Conservation (phyloP, 768 basidiomycete species). For the Agaricus subrufescens region DNA sequence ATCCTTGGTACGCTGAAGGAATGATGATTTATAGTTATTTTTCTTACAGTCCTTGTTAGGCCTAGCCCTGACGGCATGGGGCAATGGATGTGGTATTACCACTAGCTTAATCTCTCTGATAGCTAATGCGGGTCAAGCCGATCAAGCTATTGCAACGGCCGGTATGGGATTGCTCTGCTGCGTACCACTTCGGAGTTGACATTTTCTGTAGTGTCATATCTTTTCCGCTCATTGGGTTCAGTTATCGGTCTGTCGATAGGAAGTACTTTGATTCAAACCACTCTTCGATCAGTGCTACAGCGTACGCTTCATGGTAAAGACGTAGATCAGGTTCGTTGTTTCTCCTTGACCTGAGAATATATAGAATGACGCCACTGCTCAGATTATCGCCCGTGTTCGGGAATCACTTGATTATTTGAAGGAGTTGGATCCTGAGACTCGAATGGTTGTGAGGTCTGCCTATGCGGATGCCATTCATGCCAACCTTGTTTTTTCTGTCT, state of each 20-base stretch:
- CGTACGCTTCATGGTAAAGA: slow-evolving; percentile 37
- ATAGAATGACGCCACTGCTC: background rate
- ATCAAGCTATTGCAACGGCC: slow-evolving; percentile 65
- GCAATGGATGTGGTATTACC: slow-evolving; percentile 41
- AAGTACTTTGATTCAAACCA: slow-evolving; percentile 51
- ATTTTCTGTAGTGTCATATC: slow-evolving; percentile 46
- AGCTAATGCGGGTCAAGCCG: slow-evolving; percentile 54
- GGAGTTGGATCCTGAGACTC: slow-evolving; percentile 33
- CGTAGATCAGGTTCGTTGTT: slow-evolving; percentile 45
- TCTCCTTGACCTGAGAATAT: background rate
- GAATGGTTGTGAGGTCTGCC: slow-evolving; percentile 30
- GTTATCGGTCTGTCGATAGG: slow-evolving; percentile 54
- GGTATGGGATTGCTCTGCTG: slow-evolving; percentile 26
- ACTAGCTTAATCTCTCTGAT: slow-evolving; percentile 58
- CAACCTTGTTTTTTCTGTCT: slow-evolving; percentile 43
- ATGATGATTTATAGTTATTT: background rate
- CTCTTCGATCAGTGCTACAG: slow-evolving; percentile 39
- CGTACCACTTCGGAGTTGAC: background rate
- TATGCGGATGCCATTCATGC: slow-evolving; percentile 43
- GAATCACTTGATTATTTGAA: slow-evolving; percentile 46
- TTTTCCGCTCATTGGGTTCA: slow-evolving; percentile 60
- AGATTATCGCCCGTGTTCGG: slow-evolving; percentile 47
- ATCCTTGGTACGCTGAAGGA: slow-evolving; percentile 30
- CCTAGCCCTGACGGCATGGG: background rate
- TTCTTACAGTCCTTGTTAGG: background rate